Base-by-base conservation (phyloP, 495 filamentous ascomycete genomes). In the Penicillium paradoxum region DNA sequence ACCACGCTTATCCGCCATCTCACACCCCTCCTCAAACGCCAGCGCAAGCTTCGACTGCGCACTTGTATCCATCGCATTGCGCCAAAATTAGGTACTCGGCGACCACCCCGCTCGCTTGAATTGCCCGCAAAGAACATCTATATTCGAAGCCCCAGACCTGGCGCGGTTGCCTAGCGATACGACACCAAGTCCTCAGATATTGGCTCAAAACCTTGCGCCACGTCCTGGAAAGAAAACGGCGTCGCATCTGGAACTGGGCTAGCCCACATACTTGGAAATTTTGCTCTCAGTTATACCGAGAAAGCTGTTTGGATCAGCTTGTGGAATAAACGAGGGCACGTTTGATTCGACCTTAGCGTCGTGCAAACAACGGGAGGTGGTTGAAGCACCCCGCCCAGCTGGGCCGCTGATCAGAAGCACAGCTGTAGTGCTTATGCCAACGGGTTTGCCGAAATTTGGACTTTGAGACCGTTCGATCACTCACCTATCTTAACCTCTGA, bases 21-120 rank as follows among this genome's bases (percentile, higher is more conserved):
- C 25, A 22, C 19, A 22, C 48, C 48, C 48, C 48, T 42, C 48
- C 19, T 42, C 30, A 21, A 14, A n/a, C 32, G 10, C 18, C 46
- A 18, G 18, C 48, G 25, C 39, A 51, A 51, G 25, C 48, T 51
- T 42, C 48, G 27, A 34, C 34, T 17, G 17, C 32, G 15, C 51
- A 34, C 40, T 18, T 25, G 17, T 21, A 17, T 44, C 13, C 8
- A 22, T 47, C 41, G 30, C 51, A 53, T 46, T 53, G 42, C 32
- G 14, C 14, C 30, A 2, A 11, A n/a, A 45, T 38, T 11, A 3
- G 34, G 39, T 18, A 24, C 8, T 21, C 3, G 18, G 14, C 18
- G 21, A 13, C 10, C 14, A 6, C 3, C 7, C 3, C 11, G 17
- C 2, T 3, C 18, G 37, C 36, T 14, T 11, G 2, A 3, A 37